Base-by-base conservation (phyloP, 2,329 filamentous ascomycete species). In the Arthrocladium fulminans region DNA sequence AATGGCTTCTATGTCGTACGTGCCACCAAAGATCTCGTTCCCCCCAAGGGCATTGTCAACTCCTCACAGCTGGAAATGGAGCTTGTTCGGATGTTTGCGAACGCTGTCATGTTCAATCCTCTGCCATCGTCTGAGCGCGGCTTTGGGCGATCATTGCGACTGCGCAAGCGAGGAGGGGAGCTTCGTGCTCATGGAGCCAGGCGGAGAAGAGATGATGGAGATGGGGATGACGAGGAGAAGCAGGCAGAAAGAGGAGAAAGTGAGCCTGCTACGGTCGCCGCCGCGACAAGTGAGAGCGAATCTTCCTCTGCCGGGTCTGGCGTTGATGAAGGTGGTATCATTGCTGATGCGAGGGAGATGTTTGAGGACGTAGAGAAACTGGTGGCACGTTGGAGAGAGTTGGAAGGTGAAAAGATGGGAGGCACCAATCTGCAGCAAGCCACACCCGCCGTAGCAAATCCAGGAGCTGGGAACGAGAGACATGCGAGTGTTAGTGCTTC, bases 101-200 rank as follows among this genome's bases (percentile, higher is more conserved):
- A 97, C 61, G 90, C 92, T 15, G 85, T 96, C 66, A 97, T 98
- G 92, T 98, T 95, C 72, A 97, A 97, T 59, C 82, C 86, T 0
- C 87, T 94, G 53, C 81, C 84, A 0, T 49, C 34, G 3, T 54
- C 52, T 13, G 74, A 85, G 56, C 78, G 83, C 22, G 84, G 84
- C 0, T 80, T 84, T 8, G 83, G 83, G 0, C 71, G 75, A 1
- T 70, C 74, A 0, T 85, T 88, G 54, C 65, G 55, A 6, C 51
- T 56, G 10, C 47, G 54, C 13, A 55, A 51, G 42, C 35, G 47
- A 25, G 56, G 48, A 41, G 55, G 53, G 24, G 58, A 53, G 64
- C 77, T 59, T 67, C 32, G 22, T 23, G 5, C 19, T 15, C 15
- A 47, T 20, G 44, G 44, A 10, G 19, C 44, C 10, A 37, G 29